A percentile compares a stretch with the other conserved stretches of the same genome.
Evolutionary conservation across 768 basidiomycete genomes (phyloP).

Genomic region (Lactarius psammicola): DNA sequence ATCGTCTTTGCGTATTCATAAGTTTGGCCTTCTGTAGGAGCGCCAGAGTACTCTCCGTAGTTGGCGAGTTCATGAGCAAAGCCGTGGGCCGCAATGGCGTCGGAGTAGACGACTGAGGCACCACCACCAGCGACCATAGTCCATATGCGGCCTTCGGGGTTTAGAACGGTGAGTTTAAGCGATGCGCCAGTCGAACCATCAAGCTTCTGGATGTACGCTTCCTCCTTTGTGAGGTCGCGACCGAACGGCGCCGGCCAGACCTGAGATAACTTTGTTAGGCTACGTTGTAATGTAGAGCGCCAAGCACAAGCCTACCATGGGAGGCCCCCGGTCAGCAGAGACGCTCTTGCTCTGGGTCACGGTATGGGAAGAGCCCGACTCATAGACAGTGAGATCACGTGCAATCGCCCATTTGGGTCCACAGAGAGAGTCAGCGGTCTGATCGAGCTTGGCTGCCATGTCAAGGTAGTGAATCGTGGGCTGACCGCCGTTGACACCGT

Average conservation of each 20-base stretch:
- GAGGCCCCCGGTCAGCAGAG: constrained; percentile 91
- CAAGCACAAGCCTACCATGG: constrained; percentile 62
- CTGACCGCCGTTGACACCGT: constrained; percentile 65
- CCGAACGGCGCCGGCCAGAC: constrained; percentile 94
- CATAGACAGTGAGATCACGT: constrained; percentile 79
- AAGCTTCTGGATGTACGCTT: constrained; percentile 98
- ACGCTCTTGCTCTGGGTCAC: constrained; percentile 50
- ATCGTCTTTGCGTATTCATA: constrained; percentile 99
- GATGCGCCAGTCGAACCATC: constrained; percentile 97
- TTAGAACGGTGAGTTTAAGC: constrained; percentile 95
- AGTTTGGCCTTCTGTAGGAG: constrained; percentile 96
- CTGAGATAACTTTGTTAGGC: constrained; percentile 33
- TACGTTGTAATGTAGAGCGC: not conserved
- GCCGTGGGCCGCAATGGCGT: constrained; percentile 87
- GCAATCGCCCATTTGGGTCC: constrained; percentile 99
- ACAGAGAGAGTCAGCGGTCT: constrained; percentile 97
- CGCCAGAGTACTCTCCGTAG: constrained; percentile 99
- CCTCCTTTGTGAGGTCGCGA: constrained; percentile 96
- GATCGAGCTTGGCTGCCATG: constrained; percentile 99
- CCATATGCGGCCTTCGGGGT: constrained; percentile 94
- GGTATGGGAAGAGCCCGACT: constrained; percentile 45
- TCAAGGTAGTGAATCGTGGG: constrained; percentile 93
- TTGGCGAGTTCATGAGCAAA: constrained; percentile 98
- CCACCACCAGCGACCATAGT: constrained; percentile 99
- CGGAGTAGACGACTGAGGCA: constrained; percentile 65